Base-by-base conservation (phyloP, 345 rosid species). In the Atalantia buxifolia region DNA sequence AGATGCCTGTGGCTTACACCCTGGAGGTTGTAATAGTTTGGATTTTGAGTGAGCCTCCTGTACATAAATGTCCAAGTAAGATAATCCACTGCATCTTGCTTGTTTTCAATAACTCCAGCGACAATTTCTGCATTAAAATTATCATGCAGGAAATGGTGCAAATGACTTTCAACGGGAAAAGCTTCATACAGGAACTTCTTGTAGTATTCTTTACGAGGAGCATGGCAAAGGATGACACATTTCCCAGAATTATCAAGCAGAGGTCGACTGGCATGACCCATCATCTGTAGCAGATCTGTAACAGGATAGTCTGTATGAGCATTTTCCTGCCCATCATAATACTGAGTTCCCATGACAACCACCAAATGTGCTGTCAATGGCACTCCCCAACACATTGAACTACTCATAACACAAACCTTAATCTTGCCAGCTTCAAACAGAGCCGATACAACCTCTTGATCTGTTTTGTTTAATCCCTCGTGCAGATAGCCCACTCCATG, bases 61-160 rank as follows among this genome's bases (percentile, higher is more conserved):
- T 92, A 94, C 95, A 89, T 91, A 86, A 94, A 94, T 31, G 99
- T 92, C 99, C 99, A 94, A 13, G 98, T 96, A 42, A 96, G 92
- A 82, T 90, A 94, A 80, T 94, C 98, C 42, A 96, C 99, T 22
- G 97, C 98, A 87, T 96, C 98, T 84, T 96, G 99, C 88, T 96
- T 92, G 90, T 89, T 96, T 85, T 92, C 94, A 73, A 92, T 84
- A 72, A 91, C 92, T 66, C 86, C 89, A 30, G 94, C 91, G 84
- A 92, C 99, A 69, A 94, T 77, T 81, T 96, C 98, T n/a, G 98
- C 94, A 78, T 96, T 94, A 35, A 94, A 90, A 86, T 96, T 94
- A 72, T 96, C 95, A 33, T 92, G 99, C 66, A 96, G 82, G 86
- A 84, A 90, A 88, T 94, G 97, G 83, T 94, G 99, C 83, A 96